Evolutionary conservation across 169 alveolate species (phyloP), one percentile per base, ranked within the genome.

Genomic region (Eimeria acervulina): DNA sequence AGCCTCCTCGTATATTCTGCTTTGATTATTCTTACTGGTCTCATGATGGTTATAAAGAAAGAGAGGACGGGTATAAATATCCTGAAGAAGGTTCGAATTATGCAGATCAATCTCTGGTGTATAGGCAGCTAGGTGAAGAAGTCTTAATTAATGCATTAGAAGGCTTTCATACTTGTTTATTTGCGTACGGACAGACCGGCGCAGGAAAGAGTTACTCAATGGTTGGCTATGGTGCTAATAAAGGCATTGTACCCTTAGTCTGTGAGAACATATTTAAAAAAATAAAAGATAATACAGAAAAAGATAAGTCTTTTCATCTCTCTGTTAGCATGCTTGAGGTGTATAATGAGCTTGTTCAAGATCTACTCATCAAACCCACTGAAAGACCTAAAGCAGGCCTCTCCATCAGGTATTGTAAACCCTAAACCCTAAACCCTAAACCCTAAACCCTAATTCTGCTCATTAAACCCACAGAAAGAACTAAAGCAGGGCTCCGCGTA

Each of bases 11-110:
- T 93, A 97, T 96, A 87, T 98, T 98, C 94, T 96, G 99, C 36
- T 98, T 98, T 96, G 99, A 98, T 93, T 98, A 98, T 90, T 97
- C 98, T 38, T 98, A 98, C 95, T 98, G 99, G 99, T 97, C 99
- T 33, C 99, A 98, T 94, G 99, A 98, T 95, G 98, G 98, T 15
- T 98, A 94, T 95, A 97, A 84, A 55, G 97, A 92, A 13, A 96
- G 94, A 68, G 42, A n/a, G 31, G 6, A 36, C n/a, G 90, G 92
- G 19, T n/a, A 76, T 91, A 6, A 19, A 7, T 4, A 68, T 17
- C 74, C 92, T 5, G 31, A 42, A 5, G 36, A 55, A 31, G 93
- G 72, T 13, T 28, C 85, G 31, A 63, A 5, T 70, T 92, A 78
- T 33, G 96, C 85, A 0, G 96, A 92, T 44, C 96, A 92, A 47